Evolutionary conservation across 2,329 filamentous ascomycete species (phyloP).

Genomic region (Scolecobasidium constrictum): DNA sequence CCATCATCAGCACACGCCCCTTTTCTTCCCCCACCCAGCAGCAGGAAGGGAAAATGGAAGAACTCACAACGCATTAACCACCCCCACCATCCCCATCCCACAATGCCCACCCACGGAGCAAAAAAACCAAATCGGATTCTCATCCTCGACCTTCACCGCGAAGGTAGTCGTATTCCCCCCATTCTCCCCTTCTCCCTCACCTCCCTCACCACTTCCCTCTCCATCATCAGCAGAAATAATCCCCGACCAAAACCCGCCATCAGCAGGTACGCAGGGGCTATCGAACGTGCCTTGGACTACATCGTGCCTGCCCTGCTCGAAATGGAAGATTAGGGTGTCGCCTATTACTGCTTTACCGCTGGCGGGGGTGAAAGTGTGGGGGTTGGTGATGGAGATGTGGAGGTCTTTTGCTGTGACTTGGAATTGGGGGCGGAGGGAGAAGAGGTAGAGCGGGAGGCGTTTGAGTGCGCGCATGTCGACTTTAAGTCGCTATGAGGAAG

Average conservation of each 20-base stretch:
- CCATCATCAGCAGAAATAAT: neutral
- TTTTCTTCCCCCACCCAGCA: neutral
- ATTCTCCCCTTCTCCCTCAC: too few species aligned
- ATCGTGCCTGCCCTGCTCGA: neutral
- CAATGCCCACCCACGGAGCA: conserved; percentile 67
- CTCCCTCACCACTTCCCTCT: too few species aligned
- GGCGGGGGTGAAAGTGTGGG: too few species aligned
- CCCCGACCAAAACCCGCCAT: neutral
- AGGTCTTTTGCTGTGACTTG: too few species aligned
- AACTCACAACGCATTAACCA: conserved; percentile 54
- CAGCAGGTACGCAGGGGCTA: neutral
- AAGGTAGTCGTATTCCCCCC: neutral
- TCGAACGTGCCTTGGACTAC: conserved; percentile 2
- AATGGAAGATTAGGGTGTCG: neutral
- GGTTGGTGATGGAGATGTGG: too few species aligned
- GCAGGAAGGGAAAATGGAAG: neutral
- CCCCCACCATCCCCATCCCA: conserved; percentile 62
- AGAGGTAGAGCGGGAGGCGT: too few species aligned
- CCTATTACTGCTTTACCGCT: neutral
- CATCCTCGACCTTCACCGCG: conserved; percentile 25
- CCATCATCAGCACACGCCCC: neutral
- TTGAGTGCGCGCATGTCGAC: too few species aligned
- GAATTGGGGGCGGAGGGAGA: too few species aligned
- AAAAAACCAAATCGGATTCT: conserved; percentile 66
- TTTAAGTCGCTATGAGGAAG: too few species aligned